A percentile compares a stretch with the other conserved stretches of the same genome.
Evolutionary conservation across 1,284 basidiomycete species (phyloP).

Genomic region (Ustilago nuda): DNA sequence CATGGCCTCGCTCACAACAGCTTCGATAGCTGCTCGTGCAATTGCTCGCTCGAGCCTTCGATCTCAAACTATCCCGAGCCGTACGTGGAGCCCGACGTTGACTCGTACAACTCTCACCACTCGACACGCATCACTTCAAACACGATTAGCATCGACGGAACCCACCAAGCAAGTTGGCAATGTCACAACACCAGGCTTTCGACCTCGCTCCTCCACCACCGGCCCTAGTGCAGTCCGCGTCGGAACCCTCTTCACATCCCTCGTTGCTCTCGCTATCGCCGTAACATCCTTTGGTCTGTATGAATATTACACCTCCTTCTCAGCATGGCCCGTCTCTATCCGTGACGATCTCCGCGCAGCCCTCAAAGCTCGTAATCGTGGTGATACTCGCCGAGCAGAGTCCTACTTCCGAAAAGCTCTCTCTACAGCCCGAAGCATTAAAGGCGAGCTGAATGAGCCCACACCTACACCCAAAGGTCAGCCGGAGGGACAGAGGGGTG

Average conservation of each 20-base stretch:
- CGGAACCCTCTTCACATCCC: slow-evolving; percentile 46
- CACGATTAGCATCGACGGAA: slow-evolving; percentile 9
- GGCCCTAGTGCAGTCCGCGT: slow-evolving; percentile 32
- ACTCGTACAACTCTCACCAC: neutral
- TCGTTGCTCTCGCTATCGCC: slow-evolving; percentile 60
- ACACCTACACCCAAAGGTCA: slow-evolving; percentile 35
- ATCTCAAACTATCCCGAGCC: neutral
- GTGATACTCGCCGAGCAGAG: slow-evolving; percentile 61
- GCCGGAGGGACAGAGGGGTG: slow-evolving; percentile 12
- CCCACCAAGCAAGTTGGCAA: slow-evolving; percentile 36
- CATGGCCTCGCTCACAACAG: slow-evolving; percentile 24
- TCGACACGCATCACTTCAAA: neutral
- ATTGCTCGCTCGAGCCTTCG: neutral
- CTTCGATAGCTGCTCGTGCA: slow-evolving; percentile 9
- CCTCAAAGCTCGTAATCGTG: slow-evolving; percentile 61
- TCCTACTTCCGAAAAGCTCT: slow-evolving; percentile 60
- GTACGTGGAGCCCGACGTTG: neutral
- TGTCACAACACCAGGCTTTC: slow-evolving; percentile 36
- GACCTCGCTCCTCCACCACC: slow-evolving; percentile 21
- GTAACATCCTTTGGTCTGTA: slow-evolving; percentile 66
- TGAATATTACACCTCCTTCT: slow-evolving; percentile 67
- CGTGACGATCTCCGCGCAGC: slow-evolving; percentile 66
- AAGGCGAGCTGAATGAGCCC: slow-evolving; percentile 42
- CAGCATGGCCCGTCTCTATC: slow-evolving; percentile 66
- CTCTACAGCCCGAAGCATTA: slow-evolving; percentile 43